Evolutionary conservation across 2,329 filamentous ascomycete species (phyloP).

Genomic region (Alternaria sp.): DNA sequence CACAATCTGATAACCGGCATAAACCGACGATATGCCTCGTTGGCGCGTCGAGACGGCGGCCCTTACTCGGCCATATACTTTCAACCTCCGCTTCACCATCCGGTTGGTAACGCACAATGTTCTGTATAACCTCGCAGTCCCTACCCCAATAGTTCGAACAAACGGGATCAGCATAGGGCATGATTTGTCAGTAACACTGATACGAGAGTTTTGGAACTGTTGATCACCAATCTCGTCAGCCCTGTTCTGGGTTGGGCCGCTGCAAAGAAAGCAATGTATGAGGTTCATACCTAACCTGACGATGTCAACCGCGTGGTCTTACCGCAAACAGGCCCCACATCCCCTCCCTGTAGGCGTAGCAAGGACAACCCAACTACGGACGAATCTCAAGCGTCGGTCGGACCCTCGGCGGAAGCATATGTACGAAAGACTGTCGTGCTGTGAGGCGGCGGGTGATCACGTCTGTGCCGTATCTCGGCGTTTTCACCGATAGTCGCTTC

Average conservation of each 20-base stretch:
- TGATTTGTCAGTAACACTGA: neutral
- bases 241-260: neutral
- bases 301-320: neutral
- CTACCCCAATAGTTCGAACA: neutral
- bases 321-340: neutral
- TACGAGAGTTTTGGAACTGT: neutral
- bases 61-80: neutral
- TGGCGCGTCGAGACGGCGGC: neutral
- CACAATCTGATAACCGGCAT: neutral
- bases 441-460: neutral
- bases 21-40: neutral
- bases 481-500: neutral
- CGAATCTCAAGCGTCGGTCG: neutral
- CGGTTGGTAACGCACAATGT: neutral
- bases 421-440: neutral
- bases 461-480: neutral
- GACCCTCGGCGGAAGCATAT: neutral
- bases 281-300: neutral
- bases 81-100: slow-evolving; percentile 1
- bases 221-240: neutral
- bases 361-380: neutral
- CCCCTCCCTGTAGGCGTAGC: neutral
- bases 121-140: neutral
- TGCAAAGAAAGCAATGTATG: neutral
- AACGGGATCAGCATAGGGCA: neutral